Conservation (phyloP, 176 grass and related monocot genomes). For the Zoysia japonica region DNA sequence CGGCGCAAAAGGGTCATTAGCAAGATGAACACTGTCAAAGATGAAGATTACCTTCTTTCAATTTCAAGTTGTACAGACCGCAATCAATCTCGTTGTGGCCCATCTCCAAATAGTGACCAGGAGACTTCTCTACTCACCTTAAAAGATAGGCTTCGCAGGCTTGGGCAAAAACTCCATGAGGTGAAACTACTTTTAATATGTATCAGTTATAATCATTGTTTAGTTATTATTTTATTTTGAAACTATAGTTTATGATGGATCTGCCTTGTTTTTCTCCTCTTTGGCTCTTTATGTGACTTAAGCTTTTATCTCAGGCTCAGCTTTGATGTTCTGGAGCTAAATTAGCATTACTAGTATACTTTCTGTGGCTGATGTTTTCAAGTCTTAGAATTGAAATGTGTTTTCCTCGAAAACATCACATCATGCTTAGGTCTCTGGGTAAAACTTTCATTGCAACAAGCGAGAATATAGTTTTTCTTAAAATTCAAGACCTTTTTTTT, state of each 20-base stretch:
- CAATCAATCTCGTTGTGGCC: constrained; percentile 49
- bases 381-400: no score
- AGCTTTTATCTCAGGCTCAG: no score
- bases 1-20: constrained; percentile 51
- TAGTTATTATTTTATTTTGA: constrained; percentile 4
- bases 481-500: no score
- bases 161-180: constrained; percentile 63
- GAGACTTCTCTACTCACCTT: constrained; percentile 55
- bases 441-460: no score
- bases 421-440: no score
- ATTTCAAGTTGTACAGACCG: constrained; percentile 45
- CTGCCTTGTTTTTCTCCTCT: background rate
- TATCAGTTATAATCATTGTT: constrained; percentile 8
- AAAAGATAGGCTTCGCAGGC: constrained; percentile 61
- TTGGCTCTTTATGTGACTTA: background rate
- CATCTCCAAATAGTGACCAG: constrained; percentile 46
- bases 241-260: background rate
- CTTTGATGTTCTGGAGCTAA: no score
- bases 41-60: constrained; percentile 42
- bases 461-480: no score
- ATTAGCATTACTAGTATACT: no score
- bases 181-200: constrained; percentile 32
- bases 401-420: no score
- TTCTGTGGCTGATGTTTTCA: no score
- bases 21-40: constrained; percentile 31